Evolutionary conservation across 106 monocot genomes (phyloP), one percentile per base, ranked within the genome.

Genomic region (Platanthera guangdongensis): DNA sequence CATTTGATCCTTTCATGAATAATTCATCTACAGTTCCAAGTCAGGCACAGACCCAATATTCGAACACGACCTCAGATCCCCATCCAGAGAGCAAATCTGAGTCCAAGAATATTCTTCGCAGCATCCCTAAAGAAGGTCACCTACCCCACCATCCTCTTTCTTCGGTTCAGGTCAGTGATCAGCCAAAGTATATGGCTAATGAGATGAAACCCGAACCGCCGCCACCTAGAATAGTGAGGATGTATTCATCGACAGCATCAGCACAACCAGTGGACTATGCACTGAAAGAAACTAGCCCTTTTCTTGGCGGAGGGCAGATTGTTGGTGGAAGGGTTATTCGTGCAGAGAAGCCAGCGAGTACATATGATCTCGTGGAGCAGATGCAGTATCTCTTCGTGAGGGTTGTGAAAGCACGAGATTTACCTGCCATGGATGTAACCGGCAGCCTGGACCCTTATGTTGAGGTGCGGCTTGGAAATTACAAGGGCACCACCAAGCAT

Each of bases 351-450:
- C 74, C 82, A 25, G 57, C 78, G 53, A 82, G 82, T 49, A 85
- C 88, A 30, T 82, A 88, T 71, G 85, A 88, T 16, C 88, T 88
- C 16, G 88, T 88, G 13, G 88, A 88, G 80, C 57, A 80, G 64
- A 88, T 85, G 88, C 80, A 83, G 47, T 88, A 85, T 71, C 85
- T 88, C 13, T 88, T 78, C 57, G 83, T 88, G 0, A 77, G 88
- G 11, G 88, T 88, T 7, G 88, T 88, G 50, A 88, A 85, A 52
- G 88, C 88, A 19, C 69, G 81, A 49, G 85, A 85, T 30, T 72
- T 88, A 1, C 85, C 88, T 5, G 9, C 78, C 14, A 88, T 67
- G 57, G 85, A 83, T 49, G 14, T 83, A 30, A 83, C 85, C 10
- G 88, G 85, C 51, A 85, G 85, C 80, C 67, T 80, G 10, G 85